phyloP scores from a whole-genome alignment of 2,329 filamentous ascomycete genomes.

The Clarireedia paspali region DNA sequence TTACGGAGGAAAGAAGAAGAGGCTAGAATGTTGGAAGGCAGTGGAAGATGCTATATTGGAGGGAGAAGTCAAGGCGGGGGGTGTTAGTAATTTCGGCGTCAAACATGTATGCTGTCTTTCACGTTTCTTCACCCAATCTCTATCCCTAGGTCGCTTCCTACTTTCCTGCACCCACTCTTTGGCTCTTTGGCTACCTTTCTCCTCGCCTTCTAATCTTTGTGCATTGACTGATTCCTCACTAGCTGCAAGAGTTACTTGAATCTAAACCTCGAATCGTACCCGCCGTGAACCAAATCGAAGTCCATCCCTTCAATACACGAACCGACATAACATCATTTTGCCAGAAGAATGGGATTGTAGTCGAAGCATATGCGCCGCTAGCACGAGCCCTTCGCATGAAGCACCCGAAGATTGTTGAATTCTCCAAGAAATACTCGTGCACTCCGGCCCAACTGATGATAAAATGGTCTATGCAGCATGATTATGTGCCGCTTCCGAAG shows the following conservation, averaged over 20 bases:
- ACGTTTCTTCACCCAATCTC: background rate
- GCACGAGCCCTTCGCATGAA: constrained; percentile 63
- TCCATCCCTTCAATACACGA: constrained; percentile 76
- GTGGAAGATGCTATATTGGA: constrained; percentile 67
- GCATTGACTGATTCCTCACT: background rate
- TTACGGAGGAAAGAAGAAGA: constrained; percentile 61
- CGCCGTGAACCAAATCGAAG: constrained; percentile 72
- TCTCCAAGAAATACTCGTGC: constrained; percentile 62
- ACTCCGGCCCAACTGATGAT: constrained; percentile 68
- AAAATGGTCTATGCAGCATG: constrained; percentile 70
- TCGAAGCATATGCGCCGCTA: constrained; percentile 76
- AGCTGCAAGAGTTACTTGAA: constrained; percentile 27
- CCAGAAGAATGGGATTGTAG: constrained; percentile 55
- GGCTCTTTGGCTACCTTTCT: no score
- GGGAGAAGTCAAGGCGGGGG: constrained; percentile 63
- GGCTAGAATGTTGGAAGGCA: constrained; percentile 67
- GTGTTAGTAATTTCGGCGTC: constrained; percentile 73
- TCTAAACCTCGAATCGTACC: constrained; percentile 47
- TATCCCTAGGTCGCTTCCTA: no score
- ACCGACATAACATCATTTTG: constrained; percentile 59
- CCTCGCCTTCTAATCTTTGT: no score
- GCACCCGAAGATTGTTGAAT: constrained; percentile 51
- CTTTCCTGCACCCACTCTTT: background rate
- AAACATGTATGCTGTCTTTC: constrained; percentile 49
- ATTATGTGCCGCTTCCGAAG: constrained; percentile 67